Evolutionary conservation across 176 grass and related monocot genomes (phyloP).

Genomic region (Stipa capillata): DNA sequence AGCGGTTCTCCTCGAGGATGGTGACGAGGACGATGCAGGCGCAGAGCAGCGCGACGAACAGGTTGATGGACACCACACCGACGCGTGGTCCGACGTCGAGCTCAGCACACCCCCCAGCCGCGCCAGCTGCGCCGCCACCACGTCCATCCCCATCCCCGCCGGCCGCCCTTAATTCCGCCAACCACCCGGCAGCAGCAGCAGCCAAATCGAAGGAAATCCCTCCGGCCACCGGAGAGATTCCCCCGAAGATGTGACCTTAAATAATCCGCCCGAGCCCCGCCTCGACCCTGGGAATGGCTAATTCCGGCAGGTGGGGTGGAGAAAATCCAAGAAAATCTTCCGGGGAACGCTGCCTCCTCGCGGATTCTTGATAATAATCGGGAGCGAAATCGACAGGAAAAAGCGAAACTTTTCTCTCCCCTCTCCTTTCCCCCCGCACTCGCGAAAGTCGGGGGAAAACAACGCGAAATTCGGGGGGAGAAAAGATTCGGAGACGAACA

Average conservation of each 20-base stretch:
- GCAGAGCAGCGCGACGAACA: constrained; percentile 80
- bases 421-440: background rate
- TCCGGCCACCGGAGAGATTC: background rate
- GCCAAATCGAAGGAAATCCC: background rate
- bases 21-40: constrained; percentile 89
- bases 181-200: background rate
- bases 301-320: background rate
- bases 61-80: constrained; percentile 91
- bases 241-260: background rate
- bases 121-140: constrained; percentile 47
- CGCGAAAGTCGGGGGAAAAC: too few species aligned
- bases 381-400: background rate
- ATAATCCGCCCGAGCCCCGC: background rate
- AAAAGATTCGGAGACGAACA: background rate
- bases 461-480: background rate
- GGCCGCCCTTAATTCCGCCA: background rate
- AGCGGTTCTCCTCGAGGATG: constrained; percentile 88
- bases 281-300: background rate
- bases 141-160: constrained; percentile 36
- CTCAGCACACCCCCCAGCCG: constrained; percentile 48
- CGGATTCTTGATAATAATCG: background rate
- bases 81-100: constrained; percentile 68
- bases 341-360: background rate
- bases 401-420: background rate
- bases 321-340: background rate